A percentile compares a stretch with the other conserved stretches of the same genome.
Conservation (phyloP, 2,329 filamentous ascomycete species). For the Venturia asperata region DNA sequence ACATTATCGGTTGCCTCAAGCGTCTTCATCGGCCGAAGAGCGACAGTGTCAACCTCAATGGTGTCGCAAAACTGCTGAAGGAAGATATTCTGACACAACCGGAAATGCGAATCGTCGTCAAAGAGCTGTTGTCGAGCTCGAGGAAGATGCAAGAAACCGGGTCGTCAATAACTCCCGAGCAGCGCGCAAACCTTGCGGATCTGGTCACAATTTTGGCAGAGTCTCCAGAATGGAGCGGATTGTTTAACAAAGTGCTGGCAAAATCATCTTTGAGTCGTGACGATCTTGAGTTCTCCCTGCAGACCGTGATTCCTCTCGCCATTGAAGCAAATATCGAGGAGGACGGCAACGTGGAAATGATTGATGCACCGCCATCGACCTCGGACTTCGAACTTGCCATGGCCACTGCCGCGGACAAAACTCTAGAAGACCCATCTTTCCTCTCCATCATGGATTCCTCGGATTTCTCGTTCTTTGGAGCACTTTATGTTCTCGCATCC, state of each 20-base stretch:
- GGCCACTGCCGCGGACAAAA: slow-evolving; percentile 21
- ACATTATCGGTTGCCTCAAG: slow-evolving; percentile 49
- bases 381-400: slow-evolving; percentile 21
- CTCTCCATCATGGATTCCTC: slow-evolving; percentile 26
- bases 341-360: slow-evolving; percentile 48
- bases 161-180: slow-evolving; percentile 3
- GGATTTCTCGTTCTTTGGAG: slow-evolving; percentile 25
- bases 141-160: neutral
- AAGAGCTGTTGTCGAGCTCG: slow-evolving; percentile 11
- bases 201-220: slow-evolving; percentile 12
- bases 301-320: slow-evolving; percentile 41
- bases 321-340: slow-evolving; percentile 33
- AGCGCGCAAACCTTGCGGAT: slow-evolving; percentile 6
- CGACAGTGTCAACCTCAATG: neutral
- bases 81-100: slow-evolving; percentile 5
- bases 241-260: slow-evolving; percentile 5
- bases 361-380: slow-evolving; percentile 28
- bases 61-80: neutral
- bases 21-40: slow-evolving; percentile 1
- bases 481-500: slow-evolving; percentile 2
- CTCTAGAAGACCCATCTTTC: slow-evolving; percentile 2
- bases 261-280: slow-evolving; percentile 9
- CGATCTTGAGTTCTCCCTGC: slow-evolving; percentile 21
- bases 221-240: neutral
- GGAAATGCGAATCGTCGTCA: slow-evolving; percentile 9